Percentiles rank a stretch among this genome's conserved stretches.
phyloP scores from a whole-genome alignment of 345 rosid genomes.

The Brassica cretica region DNA sequence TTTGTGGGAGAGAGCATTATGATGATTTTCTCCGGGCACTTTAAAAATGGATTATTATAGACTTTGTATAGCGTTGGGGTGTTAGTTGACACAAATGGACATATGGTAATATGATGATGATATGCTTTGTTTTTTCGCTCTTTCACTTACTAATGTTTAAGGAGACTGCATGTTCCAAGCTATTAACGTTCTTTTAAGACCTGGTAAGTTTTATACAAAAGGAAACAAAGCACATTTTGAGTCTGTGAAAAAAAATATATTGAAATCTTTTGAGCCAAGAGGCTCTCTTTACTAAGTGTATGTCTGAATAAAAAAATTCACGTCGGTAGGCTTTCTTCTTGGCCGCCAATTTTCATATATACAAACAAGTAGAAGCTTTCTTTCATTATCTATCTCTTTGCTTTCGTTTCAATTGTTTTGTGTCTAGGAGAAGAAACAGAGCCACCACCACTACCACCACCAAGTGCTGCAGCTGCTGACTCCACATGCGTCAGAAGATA shows the following conservation, averaged over 20 bases:
- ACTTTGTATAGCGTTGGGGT: slow-evolving; percentile 35
- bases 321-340: neutral
- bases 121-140: slow-evolving; percentile 33
- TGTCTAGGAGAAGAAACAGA: slow-evolving; percentile 52
- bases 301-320: neutral
- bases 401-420: slow-evolving; percentile 48
- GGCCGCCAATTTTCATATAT: neutral
- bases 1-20: slow-evolving; percentile 19
- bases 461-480: slow-evolving; percentile 92
- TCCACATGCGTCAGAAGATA: slow-evolving; percentile 90
- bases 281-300: neutral
- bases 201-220: neutral
- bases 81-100: slow-evolving; percentile 26
- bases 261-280: neutral
- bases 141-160: neutral
- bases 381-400: slow-evolving; percentile 40
- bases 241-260: neutral
- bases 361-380: neutral
- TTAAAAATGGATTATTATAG: slow-evolving; percentile 19
- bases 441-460: slow-evolving; percentile 66
- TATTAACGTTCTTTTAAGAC: neutral
- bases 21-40: slow-evolving; percentile 1
- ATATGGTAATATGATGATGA: slow-evolving; percentile 28
- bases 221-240: neutral
- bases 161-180: neutral